phyloP scores from a whole-genome alignment of 2,329 filamentous ascomycete genomes.

The Fusarium devonianum region DNA sequence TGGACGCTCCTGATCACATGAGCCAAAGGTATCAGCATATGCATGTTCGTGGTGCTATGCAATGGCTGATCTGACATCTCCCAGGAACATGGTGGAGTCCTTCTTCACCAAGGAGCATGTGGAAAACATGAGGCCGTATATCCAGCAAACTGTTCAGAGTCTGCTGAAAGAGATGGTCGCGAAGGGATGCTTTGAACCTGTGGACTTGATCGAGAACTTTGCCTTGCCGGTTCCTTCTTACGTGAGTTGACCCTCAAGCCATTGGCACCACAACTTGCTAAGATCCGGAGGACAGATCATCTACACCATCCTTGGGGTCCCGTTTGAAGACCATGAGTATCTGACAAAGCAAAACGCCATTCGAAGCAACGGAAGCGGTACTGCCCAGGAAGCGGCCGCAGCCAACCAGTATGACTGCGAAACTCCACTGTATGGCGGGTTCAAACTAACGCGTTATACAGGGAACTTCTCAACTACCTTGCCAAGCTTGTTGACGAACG shows the following conservation, averaged over 20 bases:
- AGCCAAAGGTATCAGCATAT: conserved; percentile 54
- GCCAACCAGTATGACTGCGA: conserved; percentile 49
- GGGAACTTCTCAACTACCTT: conserved; percentile 54
- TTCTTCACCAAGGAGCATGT: conserved; percentile 45
- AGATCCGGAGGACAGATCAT: conserved; percentile 49
- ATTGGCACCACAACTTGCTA: conserved; percentile 27
- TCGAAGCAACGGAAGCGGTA: conserved; percentile 55
- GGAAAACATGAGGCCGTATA: not conserved
- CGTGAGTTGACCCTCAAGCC: conserved; percentile 38
- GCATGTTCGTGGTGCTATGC: too few relatives aligned
- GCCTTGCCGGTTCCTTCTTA: conserved; percentile 56
- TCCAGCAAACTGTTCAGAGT: not conserved
- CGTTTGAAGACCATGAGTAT: conserved; percentile 53
- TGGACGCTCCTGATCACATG: conserved; percentile 57
- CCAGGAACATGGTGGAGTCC: conserved; percentile 55
- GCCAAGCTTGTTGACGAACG: conserved; percentile 51
- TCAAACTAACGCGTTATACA: conserved; percentile 17
- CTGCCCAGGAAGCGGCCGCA: conserved; percentile 52
- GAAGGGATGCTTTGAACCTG: conserved; percentile 47
- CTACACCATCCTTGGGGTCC: conserved; percentile 57
- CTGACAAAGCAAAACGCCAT: conserved; percentile 54
- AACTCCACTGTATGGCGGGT: not conserved
- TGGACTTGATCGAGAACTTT: conserved; percentile 56
- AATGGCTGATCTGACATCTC: not conserved
- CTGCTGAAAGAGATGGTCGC: conserved; percentile 50